Conservation (phyloP, 2,329 filamentous ascomycete genomes). For the Stachybotrys elegans region DNA sequence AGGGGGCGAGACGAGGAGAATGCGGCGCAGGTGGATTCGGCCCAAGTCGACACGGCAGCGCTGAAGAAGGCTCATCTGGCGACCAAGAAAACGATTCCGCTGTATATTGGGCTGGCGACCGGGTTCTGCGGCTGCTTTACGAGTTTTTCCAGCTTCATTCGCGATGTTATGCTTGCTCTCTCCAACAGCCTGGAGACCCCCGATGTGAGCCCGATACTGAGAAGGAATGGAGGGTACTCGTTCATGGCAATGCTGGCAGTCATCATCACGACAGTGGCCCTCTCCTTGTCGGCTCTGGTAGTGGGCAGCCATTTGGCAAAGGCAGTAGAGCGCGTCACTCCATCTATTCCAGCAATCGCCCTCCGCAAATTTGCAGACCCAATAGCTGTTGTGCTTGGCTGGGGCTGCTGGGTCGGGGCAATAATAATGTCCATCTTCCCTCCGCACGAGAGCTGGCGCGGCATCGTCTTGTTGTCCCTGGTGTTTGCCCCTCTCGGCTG, state of each 20-base stretch:
- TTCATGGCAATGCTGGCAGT: slow-evolving; percentile 78
- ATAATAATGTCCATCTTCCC: slow-evolving; percentile 68
- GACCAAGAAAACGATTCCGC: slow-evolving; percentile 77
- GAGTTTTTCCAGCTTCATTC: slow-evolving; percentile 80
- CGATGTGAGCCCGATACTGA: slow-evolving; percentile 29
- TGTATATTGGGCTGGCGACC: slow-evolving; percentile 81
- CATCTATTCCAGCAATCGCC: slow-evolving; percentile 53
- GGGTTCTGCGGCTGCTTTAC: slow-evolving; percentile 90
- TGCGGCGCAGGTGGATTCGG: slow-evolving; percentile 7
- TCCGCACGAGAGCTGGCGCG: slow-evolving; percentile 70
- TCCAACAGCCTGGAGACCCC: slow-evolving; percentile 61
- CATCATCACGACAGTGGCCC: slow-evolving; percentile 63
- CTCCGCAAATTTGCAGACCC: slow-evolving; percentile 61
- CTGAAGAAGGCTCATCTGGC: slow-evolving; percentile 55
- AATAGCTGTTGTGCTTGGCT: slow-evolving; percentile 57
- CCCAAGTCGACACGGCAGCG: slow-evolving; percentile 30
- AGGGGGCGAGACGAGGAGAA: slow-evolving; percentile 32
- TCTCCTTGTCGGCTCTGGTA: slow-evolving; percentile 66
- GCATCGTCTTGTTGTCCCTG: slow-evolving; percentile 67
- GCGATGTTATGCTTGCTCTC: slow-evolving; percentile 73
- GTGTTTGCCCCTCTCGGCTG: slow-evolving; percentile 81
- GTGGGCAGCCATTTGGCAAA: slow-evolving; percentile 72
- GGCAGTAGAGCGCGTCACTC: slow-evolving; percentile 51
- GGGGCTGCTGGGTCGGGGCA: slow-evolving; percentile 73
- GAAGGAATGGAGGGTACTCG: slow-evolving; percentile 68